Conservation (phyloP, 2,329 filamentous ascomycete genomes). For the Aspergillus sp. region DNA sequence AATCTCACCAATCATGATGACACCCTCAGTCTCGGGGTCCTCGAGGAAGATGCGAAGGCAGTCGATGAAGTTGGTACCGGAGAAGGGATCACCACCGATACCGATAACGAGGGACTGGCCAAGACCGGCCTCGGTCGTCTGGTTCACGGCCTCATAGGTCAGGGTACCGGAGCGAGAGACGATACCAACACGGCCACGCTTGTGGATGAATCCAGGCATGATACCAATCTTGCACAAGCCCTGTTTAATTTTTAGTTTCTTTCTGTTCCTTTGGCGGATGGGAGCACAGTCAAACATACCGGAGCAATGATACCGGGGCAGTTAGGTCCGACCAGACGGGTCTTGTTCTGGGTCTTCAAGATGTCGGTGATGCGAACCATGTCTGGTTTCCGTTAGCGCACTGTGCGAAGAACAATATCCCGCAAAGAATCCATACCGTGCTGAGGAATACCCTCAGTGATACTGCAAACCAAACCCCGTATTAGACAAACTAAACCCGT, state of each 20-base stretch:
- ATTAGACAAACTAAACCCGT: constrained; percentile 1
- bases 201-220: constrained; percentile 99
- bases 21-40: constrained; percentile 93
- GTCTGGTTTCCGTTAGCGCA: constrained; percentile 47
- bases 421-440: constrained; percentile 58
- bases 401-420: background rate
- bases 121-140: constrained; percentile 93
- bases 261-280: background rate
- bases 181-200: constrained; percentile 96
- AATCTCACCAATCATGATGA: constrained; percentile 99
- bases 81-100: constrained; percentile 97
- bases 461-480: constrained; percentile 37
- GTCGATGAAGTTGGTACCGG: constrained; percentile 99
- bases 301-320: constrained; percentile 93
- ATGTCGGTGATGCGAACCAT: constrained; percentile 99
- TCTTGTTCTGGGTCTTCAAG: constrained; percentile 95
- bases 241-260: constrained; percentile 24
- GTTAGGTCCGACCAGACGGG: constrained; percentile 91
- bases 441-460: constrained; percentile 96
- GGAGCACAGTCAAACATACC: constrained; percentile 33
- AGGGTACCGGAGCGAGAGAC: constrained; percentile 96
- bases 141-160: constrained; percentile 99
- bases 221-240: constrained; percentile 99
- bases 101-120: constrained; percentile 97
- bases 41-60: constrained; percentile 94